Conservation (phyloP, 176 grass and related monocot genomes). For the Oryza glaberrima region DNA sequence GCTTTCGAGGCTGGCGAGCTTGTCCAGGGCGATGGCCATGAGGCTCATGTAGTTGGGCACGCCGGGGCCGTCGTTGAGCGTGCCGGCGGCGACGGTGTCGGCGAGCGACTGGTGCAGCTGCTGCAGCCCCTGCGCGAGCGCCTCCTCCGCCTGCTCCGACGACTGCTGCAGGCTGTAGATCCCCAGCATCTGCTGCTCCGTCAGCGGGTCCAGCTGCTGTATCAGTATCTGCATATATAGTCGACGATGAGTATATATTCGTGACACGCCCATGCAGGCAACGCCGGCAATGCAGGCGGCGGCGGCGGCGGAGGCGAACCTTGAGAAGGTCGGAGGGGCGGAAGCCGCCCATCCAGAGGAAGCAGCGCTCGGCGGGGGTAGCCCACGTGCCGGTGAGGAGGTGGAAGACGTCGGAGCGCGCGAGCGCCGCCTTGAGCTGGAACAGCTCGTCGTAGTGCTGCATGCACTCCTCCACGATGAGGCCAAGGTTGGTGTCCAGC, state of each 20-base stretch:
- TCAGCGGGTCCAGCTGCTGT: constrained; percentile 82
- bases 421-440: constrained; percentile 69
- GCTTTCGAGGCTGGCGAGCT: constrained; percentile 77
- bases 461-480: constrained; percentile 82
- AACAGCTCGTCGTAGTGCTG: constrained; percentile 90
- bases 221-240: constrained; percentile 58
- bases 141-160: constrained; percentile 90
- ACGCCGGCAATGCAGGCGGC: not conserved
- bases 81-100: constrained; percentile 67
- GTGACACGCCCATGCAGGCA: not conserved
- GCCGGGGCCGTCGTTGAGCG: constrained; percentile 54
- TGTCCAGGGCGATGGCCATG: constrained; percentile 74
- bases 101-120: constrained; percentile 78
- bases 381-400: constrained; percentile 83
- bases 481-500: constrained; percentile 63
- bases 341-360: constrained; percentile 99
- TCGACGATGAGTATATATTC: not conserved
- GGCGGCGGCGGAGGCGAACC: constrained; percentile 28
- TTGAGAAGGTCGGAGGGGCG: constrained; percentile 90
- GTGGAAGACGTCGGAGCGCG: constrained; percentile 82
- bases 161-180: constrained; percentile 82
- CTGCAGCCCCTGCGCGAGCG: constrained; percentile 76
- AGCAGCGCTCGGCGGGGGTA: constrained; percentile 81
- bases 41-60: constrained; percentile 61
- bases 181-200: constrained; percentile 80